These are phyloP conservation scores for Zhuliangozyma blackwelliae DNA, from an alignment of 1,139 yeast genomes.

Conservation along the genomic window DNA sequence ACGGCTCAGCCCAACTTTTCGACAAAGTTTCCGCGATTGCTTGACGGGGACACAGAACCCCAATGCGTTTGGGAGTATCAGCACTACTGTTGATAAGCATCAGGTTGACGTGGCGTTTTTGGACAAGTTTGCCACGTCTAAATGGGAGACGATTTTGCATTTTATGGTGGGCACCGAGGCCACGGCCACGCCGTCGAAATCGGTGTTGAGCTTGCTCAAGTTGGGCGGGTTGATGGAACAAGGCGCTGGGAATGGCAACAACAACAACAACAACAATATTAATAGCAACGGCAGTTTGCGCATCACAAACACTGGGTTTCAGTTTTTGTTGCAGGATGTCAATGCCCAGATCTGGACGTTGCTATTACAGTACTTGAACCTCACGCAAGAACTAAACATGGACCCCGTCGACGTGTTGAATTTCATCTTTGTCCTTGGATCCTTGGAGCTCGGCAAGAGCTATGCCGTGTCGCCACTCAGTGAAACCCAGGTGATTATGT, in stretches of 20 bases:
- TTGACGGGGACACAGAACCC: constrained; percentile 68
- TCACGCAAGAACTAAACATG: constrained; percentile 82
- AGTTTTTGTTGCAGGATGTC: constrained; percentile 84
- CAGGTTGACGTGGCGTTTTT: constrained; percentile 60
- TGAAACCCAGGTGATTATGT: constrained; percentile 79
- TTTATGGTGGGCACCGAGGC: constrained; percentile 94
- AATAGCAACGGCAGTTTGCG: constrained; percentile 38
- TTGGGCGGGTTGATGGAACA: constrained; percentile 84
- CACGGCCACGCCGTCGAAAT: constrained; percentile 59
- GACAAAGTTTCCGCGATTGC: constrained; percentile 74
- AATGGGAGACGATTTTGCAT: constrained; percentile 95
- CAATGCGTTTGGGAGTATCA: constrained; percentile 43
- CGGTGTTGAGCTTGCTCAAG: constrained; percentile 59
- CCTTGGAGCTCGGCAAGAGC: constrained; percentile 84
- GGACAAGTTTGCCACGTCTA: constrained; percentile 75
- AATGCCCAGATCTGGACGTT: constrained; percentile 96
- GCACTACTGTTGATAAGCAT: constrained; percentile 31
- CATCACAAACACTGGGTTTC: constrained; percentile 91
- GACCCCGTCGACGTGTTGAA: constrained; percentile 95
- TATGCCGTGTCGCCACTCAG: constrained; percentile 70
- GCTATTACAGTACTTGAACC: constrained; percentile 76
- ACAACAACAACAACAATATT: too few relatives aligned
- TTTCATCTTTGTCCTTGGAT: constrained; percentile 89
- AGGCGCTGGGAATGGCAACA: constrained; percentile 18
- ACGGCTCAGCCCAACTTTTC: constrained; percentile 67